A percentile compares a stretch with the other conserved stretches of the same genome.
Evolutionary conservation across 2,329 filamentous ascomycete genomes (phyloP).

Genomic region (Alternaria incomplexa): DNA sequence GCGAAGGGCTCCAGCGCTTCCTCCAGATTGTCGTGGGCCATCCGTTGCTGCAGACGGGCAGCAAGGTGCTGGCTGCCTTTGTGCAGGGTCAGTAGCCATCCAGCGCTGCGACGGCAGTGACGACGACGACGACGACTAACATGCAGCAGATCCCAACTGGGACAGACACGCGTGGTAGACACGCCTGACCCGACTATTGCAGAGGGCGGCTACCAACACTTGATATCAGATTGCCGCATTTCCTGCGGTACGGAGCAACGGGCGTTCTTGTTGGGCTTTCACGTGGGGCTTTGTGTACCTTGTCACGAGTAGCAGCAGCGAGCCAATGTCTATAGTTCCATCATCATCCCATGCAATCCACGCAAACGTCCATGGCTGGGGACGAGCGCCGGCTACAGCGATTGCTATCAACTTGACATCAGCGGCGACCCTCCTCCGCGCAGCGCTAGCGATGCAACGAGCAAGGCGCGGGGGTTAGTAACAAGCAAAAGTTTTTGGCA

Average conservation of each 20-base stretch:
- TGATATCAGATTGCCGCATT: constrained; percentile 9
- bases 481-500: constrained; percentile 31
- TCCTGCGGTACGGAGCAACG: constrained; percentile 31
- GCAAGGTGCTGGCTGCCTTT: constrained; percentile 94
- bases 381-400: constrained; percentile 4
- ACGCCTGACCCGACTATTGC: background rate
- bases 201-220: background rate
- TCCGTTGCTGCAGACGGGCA: constrained; percentile 94
- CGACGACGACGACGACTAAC: constrained; percentile 16
- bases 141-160: constrained; percentile 76
- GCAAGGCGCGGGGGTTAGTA: constrained; percentile 26
- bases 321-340: constrained; percentile 7
- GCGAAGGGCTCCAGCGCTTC: constrained; percentile 92
- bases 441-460: constrained; percentile 31
- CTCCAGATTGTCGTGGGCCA: constrained; percentile 97
- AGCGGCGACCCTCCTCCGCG: constrained; percentile 15
- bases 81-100: constrained; percentile 76
- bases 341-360: background rate
- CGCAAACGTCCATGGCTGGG: background rate
- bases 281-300: background rate
- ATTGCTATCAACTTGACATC: constrained; percentile 30
- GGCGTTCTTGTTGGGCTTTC: constrained; percentile 23
- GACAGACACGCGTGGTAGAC: constrained; percentile 62
- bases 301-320: background rate
- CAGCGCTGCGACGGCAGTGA: background rate